phyloP scores from a whole-genome alignment of 495 filamentous ascomycete species.

The Penicillium daleae region DNA sequence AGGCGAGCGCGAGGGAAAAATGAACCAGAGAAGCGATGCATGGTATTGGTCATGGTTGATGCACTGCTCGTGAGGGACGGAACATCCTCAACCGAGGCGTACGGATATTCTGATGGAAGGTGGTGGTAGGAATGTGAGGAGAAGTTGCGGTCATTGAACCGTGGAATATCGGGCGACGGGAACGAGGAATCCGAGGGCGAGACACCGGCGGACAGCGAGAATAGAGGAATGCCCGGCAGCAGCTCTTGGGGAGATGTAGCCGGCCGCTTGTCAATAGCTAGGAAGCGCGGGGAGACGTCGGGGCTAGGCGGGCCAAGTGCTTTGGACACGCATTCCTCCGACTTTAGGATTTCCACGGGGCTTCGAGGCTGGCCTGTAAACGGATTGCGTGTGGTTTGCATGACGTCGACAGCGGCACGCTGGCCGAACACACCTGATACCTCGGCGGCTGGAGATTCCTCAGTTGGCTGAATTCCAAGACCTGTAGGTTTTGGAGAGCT shows the following conservation, averaged over 20 bases:
- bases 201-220: conserved; percentile 46
- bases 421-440: not conserved
- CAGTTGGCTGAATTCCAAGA: conserved; percentile 54
- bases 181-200: conserved; percentile 48
- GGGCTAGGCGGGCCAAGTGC: conserved; percentile 39
- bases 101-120: conserved; percentile 63
- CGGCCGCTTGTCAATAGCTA: conserved; percentile 52
- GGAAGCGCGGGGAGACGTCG: conserved; percentile 47
- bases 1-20: conserved; percentile 50
- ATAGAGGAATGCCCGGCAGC: conserved; percentile 48
- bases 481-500: conserved; percentile 35
- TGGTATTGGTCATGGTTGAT: conserved; percentile 76
- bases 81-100: conserved; percentile 82
- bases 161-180: conserved; percentile 58
- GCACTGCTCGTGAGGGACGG: conserved; percentile 85
- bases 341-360: conserved; percentile 35
- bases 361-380: conserved; percentile 28
- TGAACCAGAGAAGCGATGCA: conserved; percentile 51
- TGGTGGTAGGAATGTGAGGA: conserved; percentile 58
- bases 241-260: conserved; percentile 59
- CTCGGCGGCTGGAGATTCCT: conserved; percentile 2
- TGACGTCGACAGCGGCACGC: conserved; percentile 12
- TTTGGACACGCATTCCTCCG: conserved; percentile 36
- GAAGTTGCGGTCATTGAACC: conserved; percentile 50
- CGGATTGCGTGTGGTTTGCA: conserved; percentile 28